Conservation (phyloP, 768 basidiomycete species). For the Melanogaster broomeanus region DNA sequence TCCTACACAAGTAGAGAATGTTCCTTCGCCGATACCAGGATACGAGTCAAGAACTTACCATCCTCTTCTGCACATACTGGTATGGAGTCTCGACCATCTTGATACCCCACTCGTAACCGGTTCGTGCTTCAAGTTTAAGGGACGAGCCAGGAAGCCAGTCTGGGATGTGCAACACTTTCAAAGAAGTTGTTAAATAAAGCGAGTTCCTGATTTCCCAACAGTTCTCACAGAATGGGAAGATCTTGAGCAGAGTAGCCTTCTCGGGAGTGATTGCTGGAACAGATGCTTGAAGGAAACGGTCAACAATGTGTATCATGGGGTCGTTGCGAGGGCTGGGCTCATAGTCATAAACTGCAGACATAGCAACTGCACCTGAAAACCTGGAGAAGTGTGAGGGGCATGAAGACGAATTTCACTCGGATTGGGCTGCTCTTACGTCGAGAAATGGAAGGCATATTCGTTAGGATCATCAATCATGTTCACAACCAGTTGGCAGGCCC, state of each 20-base stretch:
- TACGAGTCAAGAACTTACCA: constrained; percentile 2
- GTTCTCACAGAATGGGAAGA: constrained; percentile 17
- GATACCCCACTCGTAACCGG: constrained; percentile 3
- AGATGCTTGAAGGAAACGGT: not conserved
- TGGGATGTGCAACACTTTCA: constrained; percentile 26
- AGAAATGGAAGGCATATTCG: constrained; percentile 3
- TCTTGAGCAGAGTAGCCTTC: constrained; percentile 2
- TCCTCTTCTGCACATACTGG: constrained; percentile 8
- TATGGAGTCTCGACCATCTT: constrained; percentile 17
- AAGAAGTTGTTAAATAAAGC: not conserved
- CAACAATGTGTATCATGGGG: constrained; percentile 5
- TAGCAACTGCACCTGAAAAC: constrained; percentile 31
- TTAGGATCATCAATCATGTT: constrained; percentile 11
- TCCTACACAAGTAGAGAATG: no score
- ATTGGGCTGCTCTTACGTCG: not conserved
- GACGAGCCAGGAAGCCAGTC: constrained; percentile 25
- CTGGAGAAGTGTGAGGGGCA: constrained; percentile 10
- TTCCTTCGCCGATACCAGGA: no score
- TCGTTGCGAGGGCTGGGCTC: constrained; percentile 9
- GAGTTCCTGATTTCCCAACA: not conserved
- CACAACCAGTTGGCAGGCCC: constrained; percentile 7
- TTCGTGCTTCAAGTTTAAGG: constrained; percentile 13
- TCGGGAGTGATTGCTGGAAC: not conserved
- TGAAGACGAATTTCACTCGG: no score
- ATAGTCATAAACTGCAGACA: constrained; percentile 16